These are phyloP conservation scores for Gyrodon lividus DNA, from an alignment of 768 basidiomycete genomes.

Conservation along the genomic window DNA sequence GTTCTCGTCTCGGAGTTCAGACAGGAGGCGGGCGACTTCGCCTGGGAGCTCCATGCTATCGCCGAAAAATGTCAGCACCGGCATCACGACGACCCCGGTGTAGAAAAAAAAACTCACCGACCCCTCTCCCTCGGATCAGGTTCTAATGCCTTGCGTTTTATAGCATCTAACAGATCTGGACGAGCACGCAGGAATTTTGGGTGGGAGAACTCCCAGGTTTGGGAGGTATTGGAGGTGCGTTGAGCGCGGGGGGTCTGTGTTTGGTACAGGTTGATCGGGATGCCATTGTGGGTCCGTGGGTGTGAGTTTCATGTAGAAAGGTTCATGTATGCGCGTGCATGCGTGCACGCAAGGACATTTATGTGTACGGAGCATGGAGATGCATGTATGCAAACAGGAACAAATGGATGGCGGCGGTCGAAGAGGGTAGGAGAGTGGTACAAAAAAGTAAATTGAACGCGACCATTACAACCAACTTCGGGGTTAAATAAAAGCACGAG, in stretches of 20 bases:
- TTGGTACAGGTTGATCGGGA: not conserved
- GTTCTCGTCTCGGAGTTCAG: conserved; percentile 73
- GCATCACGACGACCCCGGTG: not conserved
- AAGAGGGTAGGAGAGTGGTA: not conserved
- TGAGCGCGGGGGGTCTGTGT: conserved; percentile 77
- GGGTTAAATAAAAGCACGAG: not conserved
- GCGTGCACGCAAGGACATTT: too few relatives aligned
- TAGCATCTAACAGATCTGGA: conserved; percentile 79
- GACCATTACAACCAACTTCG: conserved; percentile 12
- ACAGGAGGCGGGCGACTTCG: conserved; percentile 57
- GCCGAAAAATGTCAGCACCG: conserved; percentile 35
- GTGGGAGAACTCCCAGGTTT: conserved; percentile 89
- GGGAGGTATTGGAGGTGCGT: conserved; percentile 74
- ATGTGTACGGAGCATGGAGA: too few relatives aligned
- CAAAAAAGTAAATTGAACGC: conserved; percentile 2
- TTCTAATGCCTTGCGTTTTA: conserved; percentile 83
- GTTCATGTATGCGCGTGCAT: conserved; percentile 8
- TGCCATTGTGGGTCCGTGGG: not conserved
- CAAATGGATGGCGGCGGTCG: not conserved
- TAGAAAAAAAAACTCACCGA: conserved; percentile 17
- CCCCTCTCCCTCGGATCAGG: conserved; percentile 58
- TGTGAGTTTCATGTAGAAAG: not conserved
- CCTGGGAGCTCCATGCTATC: conserved; percentile 74
- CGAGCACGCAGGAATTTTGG: conserved; percentile 81
- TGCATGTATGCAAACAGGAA: too few relatives aligned